A percentile compares a stretch with the other conserved stretches of the same genome.
These are phyloP conservation scores for Amylostereum chailletii DNA, from an alignment of 1,284 basidiomycete genomes.

Conservation along the genomic window DNA sequence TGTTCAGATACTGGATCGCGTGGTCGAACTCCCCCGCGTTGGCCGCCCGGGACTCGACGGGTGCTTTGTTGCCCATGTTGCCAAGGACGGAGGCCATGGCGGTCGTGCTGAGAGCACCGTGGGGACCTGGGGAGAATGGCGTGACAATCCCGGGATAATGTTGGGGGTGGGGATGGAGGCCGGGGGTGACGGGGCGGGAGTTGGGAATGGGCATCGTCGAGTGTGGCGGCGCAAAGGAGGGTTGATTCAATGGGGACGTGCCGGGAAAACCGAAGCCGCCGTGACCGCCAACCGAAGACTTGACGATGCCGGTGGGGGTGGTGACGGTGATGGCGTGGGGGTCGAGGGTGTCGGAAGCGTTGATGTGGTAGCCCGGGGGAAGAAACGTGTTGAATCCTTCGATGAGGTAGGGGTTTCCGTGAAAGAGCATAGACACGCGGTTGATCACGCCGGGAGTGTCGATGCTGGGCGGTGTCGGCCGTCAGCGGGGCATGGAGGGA, in stretches of 20 bases:
- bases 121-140: not conserved
- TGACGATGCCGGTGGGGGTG: constrained; percentile 31
- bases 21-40: constrained; percentile 84
- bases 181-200: constrained; percentile 11
- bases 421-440: constrained; percentile 91
- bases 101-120: constrained; percentile 13
- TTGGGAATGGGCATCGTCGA: constrained; percentile 6
- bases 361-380: constrained; percentile 94
- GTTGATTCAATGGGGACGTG: constrained; percentile 19
- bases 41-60: constrained; percentile 26
- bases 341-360: constrained; percentile 76
- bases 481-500: no score
- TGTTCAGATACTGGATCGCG: constrained; percentile 97
- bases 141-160: no score
- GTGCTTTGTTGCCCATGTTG: constrained; percentile 15
- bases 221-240: constrained; percentile 13
- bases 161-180: not conserved
- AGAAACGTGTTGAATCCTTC: constrained; percentile 99
- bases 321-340: constrained; percentile 89
- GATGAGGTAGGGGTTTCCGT: constrained; percentile 89
- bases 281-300: constrained; percentile 19
- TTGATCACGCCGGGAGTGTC: constrained; percentile 99
- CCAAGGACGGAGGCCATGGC: constrained; percentile 14
- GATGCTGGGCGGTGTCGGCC: constrained; percentile 48
- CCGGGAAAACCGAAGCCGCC: constrained; percentile 22